Evolutionary conservation across 1,139 yeast species (phyloP).

Genomic region (Taphrina flavorubra): DNA sequence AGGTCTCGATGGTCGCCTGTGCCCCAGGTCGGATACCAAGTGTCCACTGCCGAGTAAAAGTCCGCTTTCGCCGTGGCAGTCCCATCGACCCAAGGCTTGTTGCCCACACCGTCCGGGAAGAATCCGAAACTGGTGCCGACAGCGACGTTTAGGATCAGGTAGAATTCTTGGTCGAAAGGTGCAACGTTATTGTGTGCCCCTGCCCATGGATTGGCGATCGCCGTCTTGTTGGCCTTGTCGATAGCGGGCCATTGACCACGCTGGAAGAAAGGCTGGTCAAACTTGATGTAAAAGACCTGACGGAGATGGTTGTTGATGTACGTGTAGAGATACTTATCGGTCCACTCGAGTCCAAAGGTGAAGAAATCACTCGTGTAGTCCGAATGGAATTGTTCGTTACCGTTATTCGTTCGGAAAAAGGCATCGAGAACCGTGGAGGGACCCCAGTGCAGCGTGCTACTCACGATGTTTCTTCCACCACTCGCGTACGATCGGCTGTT

Average conservation of each 20-base stretch:
- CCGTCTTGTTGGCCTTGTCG: conserved; percentile 41
- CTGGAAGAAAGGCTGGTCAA: conserved; percentile 41
- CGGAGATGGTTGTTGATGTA: conserved; percentile 44
- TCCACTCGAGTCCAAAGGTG: conserved; percentile 45
- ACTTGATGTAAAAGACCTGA: conserved; percentile 43
- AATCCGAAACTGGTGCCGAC: conserved; percentile 45
- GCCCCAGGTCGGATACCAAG: conserved; percentile 44
- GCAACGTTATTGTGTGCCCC: conserved; percentile 34
- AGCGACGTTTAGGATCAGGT: conserved; percentile 44
- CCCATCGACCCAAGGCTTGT: conserved; percentile 45
- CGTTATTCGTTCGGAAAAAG: conserved; percentile 38
- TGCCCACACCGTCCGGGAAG: conserved; percentile 43
- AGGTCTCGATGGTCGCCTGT: conserved; percentile 41
- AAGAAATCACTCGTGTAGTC: conserved; percentile 41
- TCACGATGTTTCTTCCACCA: conserved; percentile 43
- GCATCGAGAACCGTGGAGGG: conserved; percentile 34
- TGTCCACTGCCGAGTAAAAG: conserved; percentile 40
- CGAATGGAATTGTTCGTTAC: conserved; percentile 25
- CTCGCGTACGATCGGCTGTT: conserved; percentile 41
- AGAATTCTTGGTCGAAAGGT: conserved; percentile 45
- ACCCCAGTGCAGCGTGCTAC: conserved; percentile 45
- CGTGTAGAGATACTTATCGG: conserved; percentile 44
- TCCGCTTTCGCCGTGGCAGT: conserved; percentile 21
- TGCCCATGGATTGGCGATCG: conserved; percentile 44
- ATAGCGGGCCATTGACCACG: conserved; percentile 42